phyloP scores from a whole-genome alignment of 805 yeast species.

The Sugiyamaella lignohabitans region DNA sequence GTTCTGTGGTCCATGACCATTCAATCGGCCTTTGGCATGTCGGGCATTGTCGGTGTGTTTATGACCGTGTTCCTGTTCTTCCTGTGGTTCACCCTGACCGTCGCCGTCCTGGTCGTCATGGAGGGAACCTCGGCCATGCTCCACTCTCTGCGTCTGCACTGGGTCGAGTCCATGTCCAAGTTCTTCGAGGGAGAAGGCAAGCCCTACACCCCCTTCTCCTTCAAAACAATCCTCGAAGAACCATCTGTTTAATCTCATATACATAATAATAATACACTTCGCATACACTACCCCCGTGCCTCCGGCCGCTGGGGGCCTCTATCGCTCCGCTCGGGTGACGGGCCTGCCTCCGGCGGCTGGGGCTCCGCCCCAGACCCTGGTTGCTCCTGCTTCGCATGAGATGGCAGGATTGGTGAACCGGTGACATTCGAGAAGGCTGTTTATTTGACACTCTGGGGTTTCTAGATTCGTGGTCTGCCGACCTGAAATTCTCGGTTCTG shows the following conservation, averaged over 20 bases:
- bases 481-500: too few species aligned
- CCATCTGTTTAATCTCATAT: neutral
- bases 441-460: too few species aligned
- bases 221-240: conserved; percentile 29
- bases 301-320: neutral
- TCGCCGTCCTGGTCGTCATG: conserved; percentile 87
- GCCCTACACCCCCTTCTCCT: conserved; percentile 83
- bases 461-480: too few species aligned
- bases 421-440: too few species aligned
- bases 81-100: conserved; percentile 91
- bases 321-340: neutral
- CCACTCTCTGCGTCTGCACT: conserved; percentile 95
- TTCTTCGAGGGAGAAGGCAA: conserved; percentile 96
- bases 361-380: neutral
- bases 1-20: conserved; percentile 97
- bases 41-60: conserved; percentile 61
- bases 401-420: too few species aligned
- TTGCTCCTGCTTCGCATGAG: too few species aligned
- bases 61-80: conserved; percentile 78
- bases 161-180: conserved; percentile 99
- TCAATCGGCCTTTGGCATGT: conserved; percentile 61
- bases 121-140: conserved; percentile 99
- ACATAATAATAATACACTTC: neutral
- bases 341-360: neutral
- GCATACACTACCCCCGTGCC: neutral